Conservation (phyloP, 768 basidiomycete genomes). For the Neoboletus subvelutipes region DNA sequence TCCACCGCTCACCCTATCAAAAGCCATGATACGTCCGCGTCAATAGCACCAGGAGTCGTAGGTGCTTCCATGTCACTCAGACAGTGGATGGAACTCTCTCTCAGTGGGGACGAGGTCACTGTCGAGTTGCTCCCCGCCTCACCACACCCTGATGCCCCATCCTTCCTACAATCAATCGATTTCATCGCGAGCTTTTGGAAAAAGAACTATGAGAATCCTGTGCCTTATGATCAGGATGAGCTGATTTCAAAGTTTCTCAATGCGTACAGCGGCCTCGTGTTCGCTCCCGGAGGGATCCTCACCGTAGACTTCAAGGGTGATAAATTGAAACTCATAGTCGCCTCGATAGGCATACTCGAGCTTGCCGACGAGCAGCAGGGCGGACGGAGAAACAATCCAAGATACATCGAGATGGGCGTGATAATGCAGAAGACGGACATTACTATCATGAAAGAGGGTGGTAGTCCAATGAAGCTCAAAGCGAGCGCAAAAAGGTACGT, state of each 20-base stretch:
- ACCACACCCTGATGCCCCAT: conserved; percentile 50
- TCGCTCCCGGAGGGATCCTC: conserved; percentile 66
- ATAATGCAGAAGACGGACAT: conserved; percentile 92
- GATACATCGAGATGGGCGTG: conserved; percentile 57
- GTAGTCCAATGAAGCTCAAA: conserved; percentile 85
- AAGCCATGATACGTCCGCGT: conserved; percentile 79
- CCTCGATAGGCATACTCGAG: conserved; percentile 57
- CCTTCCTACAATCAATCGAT: conserved; percentile 77
- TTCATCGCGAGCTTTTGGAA: conserved; percentile 71
- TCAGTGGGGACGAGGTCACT: conserved; percentile 71
- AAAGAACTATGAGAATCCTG: conserved; percentile 51
- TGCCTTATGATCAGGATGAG: conserved; percentile 86
- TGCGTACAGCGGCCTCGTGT: conserved; percentile 69
- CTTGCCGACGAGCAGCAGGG: conserved; percentile 60
- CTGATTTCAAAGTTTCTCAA: conserved; percentile 73
- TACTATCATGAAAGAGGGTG: conserved; percentile 79
- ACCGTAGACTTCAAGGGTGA: conserved; percentile 90
- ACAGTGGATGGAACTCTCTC: conserved; percentile 86
- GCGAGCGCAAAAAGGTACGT: conserved; percentile 85
- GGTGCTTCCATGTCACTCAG: conserved; percentile 80
- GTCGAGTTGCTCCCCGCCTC: conserved; percentile 57
- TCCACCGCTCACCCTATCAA: conserved; percentile 28
- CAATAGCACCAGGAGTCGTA: conserved; percentile 63
- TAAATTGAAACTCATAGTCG: conserved; percentile 71
- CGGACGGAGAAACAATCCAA: conserved; percentile 33